Evolutionary conservation across 768 basidiomycete genomes (phyloP).

Genomic region (Sistotremastrum niveocremeum): DNA sequence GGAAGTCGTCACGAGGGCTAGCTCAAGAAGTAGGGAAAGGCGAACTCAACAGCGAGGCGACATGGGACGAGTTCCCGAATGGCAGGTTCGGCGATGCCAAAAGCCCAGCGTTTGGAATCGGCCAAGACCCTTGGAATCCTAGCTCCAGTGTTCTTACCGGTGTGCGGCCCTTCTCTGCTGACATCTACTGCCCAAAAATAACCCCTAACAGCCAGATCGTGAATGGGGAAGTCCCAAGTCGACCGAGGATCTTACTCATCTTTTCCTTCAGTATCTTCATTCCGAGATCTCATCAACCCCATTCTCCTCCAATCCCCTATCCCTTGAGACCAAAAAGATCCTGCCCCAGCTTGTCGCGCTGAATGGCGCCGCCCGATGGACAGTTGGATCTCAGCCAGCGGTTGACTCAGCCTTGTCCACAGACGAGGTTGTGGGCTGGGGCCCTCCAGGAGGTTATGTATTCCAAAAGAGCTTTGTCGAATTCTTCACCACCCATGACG

Average conservation of each 20-base stretch:
- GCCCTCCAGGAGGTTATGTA: constrained; percentile 83
- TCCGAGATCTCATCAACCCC: constrained; percentile 67
- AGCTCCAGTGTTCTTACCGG: constrained; percentile 26
- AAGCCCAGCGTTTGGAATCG: constrained; percentile 86
- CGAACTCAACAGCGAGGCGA: constrained; percentile 61
- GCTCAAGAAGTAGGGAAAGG: constrained; percentile 53
- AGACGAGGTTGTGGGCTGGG: constrained; percentile 83
- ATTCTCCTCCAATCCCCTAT: constrained; percentile 75
- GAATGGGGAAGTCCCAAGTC: constrained; percentile 69
- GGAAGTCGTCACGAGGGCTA: constrained; percentile 23
- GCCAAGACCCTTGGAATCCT: constrained; percentile 58
- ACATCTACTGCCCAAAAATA: constrained; percentile 35
- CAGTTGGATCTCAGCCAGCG: constrained; percentile 91
- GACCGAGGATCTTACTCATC: constrained; percentile 51
- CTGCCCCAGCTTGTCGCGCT: constrained; percentile 63
- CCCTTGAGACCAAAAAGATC: constrained; percentile 70
- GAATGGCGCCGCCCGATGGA: constrained; percentile 82
- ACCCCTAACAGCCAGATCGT: constrained; percentile 24
- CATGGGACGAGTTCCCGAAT: constrained; percentile 96
- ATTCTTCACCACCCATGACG: constrained; percentile 65
- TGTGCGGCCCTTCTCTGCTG: background rate
- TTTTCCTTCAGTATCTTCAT: constrained; percentile 74
- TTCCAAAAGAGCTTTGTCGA: constrained; percentile 98
- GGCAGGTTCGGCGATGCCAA: constrained; percentile 97
- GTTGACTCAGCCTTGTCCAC: constrained; percentile 67